Evolutionary conservation across 2,329 filamentous ascomycete species (phyloP).

Genomic region (Stachybotrys chlorohalonatus): DNA sequence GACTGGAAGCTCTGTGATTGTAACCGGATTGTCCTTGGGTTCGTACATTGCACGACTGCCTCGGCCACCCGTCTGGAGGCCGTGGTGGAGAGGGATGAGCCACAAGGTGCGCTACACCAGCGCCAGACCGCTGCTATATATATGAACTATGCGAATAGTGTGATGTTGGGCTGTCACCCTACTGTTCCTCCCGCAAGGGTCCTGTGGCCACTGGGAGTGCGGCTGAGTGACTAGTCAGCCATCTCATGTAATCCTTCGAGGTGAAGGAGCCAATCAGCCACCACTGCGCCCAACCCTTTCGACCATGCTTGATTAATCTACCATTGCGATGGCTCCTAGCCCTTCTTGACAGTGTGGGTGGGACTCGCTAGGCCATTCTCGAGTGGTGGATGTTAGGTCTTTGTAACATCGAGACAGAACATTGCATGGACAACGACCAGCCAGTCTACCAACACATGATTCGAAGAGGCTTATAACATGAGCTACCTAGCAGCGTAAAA

Average conservation of each 20-base stretch:
- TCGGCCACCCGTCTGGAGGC: too few species aligned
- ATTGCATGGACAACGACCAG: too few species aligned
- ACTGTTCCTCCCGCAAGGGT: background rate
- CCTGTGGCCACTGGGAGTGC: background rate
- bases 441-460: too few species aligned
- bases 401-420: too few species aligned
- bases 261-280: background rate
- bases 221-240: background rate
- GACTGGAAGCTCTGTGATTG: background rate
- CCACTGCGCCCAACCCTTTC: too few species aligned
- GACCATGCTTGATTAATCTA: background rate
- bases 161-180: background rate
- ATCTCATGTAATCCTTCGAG: background rate
- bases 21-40: background rate
- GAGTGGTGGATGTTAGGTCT: too few species aligned
- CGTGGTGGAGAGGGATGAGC: background rate
- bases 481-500: too few species aligned
- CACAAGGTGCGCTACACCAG: background rate
- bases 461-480: too few species aligned
- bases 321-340: background rate
- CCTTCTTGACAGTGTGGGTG: too few species aligned
- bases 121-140: background rate
- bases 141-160: background rate
- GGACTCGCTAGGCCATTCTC: too few species aligned
- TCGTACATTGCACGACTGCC: background rate